Conservation (phyloP, 176 grass and related monocot species). For the Avena sativa region DNA sequence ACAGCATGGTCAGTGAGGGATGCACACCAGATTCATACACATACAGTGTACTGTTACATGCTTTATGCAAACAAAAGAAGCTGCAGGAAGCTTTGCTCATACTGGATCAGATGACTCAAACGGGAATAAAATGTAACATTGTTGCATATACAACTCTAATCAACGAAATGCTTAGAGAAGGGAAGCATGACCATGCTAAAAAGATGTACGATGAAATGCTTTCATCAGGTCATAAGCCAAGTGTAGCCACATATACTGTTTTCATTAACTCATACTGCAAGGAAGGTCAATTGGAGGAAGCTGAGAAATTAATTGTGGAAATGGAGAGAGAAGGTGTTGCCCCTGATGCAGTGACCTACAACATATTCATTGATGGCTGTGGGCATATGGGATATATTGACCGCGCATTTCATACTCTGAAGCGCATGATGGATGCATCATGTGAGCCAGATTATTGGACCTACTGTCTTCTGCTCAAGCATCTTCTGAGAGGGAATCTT, state of each 20-base stretch:
- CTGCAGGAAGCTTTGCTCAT: conserved; percentile 64
- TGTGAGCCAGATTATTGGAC: conserved; percentile 75
- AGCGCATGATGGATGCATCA: conserved; percentile 72
- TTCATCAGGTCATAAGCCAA: conserved; percentile 65
- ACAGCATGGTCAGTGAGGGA: conserved; percentile 58
- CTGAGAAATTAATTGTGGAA: conserved; percentile 60
- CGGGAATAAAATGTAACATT: conserved; percentile 60
- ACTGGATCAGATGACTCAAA: conserved; percentile 73
- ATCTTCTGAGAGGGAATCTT: conserved; percentile 57
- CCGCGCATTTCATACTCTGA: conserved; percentile 68
- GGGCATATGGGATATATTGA: conserved; percentile 65
- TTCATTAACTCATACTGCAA: conserved; percentile 74
- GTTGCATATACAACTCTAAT: conserved; percentile 84
- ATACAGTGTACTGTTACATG: conserved; percentile 77
- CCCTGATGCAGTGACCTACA: conserved; percentile 74
- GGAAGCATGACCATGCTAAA: conserved; percentile 68
- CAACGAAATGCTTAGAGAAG: conserved; percentile 77
- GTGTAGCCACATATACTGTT: conserved; percentile 71
- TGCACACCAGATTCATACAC: conserved; percentile 73
- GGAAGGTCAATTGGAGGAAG: conserved; percentile 67
- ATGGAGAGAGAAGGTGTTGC: conserved; percentile 74
- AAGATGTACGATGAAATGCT: conserved; percentile 71
- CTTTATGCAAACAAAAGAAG: conserved; percentile 77
- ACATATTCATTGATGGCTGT: conserved; percentile 73
- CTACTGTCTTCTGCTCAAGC: conserved; percentile 78